Evolutionary conservation across 352 stramenopile species (phyloP).

Genomic region (Globisporangium recalcitrans): DNA sequence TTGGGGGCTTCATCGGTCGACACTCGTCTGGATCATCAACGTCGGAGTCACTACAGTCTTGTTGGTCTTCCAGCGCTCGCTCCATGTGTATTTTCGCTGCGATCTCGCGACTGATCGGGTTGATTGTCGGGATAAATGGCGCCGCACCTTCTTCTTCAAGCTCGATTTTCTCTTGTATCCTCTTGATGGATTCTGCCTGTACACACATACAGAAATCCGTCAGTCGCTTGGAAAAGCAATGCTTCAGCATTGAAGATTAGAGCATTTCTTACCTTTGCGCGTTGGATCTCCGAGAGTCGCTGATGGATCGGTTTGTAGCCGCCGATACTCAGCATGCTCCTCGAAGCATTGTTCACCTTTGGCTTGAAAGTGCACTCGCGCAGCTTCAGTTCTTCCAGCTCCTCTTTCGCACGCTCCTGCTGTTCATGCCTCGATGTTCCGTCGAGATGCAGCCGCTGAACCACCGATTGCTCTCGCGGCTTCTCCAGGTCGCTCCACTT

Average conservation of each 20-base stretch:
- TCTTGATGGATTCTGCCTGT: conserved; percentile 38
- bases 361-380: conserved; percentile 66
- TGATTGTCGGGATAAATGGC: conserved; percentile 57
- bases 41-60: conserved; percentile 4
- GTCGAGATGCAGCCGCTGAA: conserved; percentile 64
- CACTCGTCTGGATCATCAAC: conserved; percentile 10
- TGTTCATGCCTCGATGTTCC: conserved; percentile 47
- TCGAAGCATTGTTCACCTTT: conserved; percentile 50
- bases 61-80: conserved; percentile 14
- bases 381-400: conserved; percentile 43
- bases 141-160: conserved; percentile 24
- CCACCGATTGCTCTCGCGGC: conserved; percentile 24
- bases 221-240: neutral
- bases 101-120: conserved; percentile 63
- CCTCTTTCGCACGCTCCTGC: conserved; percentile 42
- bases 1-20: conserved; percentile 14
- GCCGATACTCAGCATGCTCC: conserved; percentile 26
- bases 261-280: conserved; percentile 66
- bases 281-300: conserved; percentile 53
- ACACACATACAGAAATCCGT: conserved; percentile 1
- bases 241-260: too few species aligned
- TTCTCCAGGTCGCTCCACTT: conserved; percentile 14
- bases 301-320: conserved; percentile 72
- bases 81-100: conserved; percentile 33
- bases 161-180: conserved; percentile 45